phyloP scores from a whole-genome alignment of 164 flowering plant species.

The grape (Vitis vinifera) region ASM3070453v1 NC_081818.1:29989001-29989500 shows the following conservation, averaged over 20 bases:
- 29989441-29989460: constrained; percentile 42
- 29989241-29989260: background rate
- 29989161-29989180: background rate
- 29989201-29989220: constrained; percentile 8
- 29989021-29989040: no score
- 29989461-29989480: background rate
- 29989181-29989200: constrained; percentile 8
- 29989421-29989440: constrained; percentile 43
- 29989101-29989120: background rate
- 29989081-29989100: no score
- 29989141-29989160: background rate
- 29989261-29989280: background rate
- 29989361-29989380: constrained; percentile 37
- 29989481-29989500: no score
- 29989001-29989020: no score
- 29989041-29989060: no score
- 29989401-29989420: constrained; percentile 26
- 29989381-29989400: constrained; percentile 41
- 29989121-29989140: background rate
- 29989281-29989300: constrained; percentile 18
- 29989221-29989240: background rate
- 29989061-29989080: no score
- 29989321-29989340: constrained; percentile 16
- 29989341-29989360: background rate
- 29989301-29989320: constrained; percentile 28